Evolutionary conservation across 2,329 filamentous ascomycete species (phyloP).

Genomic region (Aureobasidium sp.): DNA sequence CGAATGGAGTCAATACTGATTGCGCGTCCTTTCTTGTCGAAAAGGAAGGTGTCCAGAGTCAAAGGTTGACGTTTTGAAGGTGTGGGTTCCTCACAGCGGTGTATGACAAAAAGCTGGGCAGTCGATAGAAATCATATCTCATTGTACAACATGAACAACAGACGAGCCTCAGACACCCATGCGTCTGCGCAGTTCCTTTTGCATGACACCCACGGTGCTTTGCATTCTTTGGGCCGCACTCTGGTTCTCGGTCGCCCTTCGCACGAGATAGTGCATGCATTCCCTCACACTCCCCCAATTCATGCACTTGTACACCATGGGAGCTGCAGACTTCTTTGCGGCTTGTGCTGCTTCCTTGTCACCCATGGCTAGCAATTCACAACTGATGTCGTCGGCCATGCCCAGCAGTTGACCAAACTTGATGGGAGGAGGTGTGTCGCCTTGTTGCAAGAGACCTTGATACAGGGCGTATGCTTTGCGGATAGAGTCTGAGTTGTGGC

Average conservation of each 20-base stretch:
- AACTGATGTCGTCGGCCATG: conserved; percentile 26
- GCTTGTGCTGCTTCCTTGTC: background rate
- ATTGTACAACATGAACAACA: background rate
- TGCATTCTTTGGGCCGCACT: conserved; percentile 17
- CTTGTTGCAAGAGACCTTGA: background rate
- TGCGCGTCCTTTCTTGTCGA: background rate
- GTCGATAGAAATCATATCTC: background rate
- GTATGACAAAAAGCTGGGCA: no score
- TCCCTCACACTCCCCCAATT: conserved; percentile 26
- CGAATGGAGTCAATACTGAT: background rate
- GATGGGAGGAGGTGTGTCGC: background rate
- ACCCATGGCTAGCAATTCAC: conserved; percentile 19
- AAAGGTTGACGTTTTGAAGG: no score
- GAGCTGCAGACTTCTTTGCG: conserved; percentile 11
- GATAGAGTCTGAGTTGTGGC: conserved; percentile 22
- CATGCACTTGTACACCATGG: conserved; percentile 24
- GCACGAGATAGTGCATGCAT: conserved; percentile 26
- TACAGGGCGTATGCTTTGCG: conserved; percentile 1
- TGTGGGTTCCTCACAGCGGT: no score
- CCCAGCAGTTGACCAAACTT: conserved; percentile 27
- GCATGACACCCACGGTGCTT: conserved; percentile 2
- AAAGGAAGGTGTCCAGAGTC: no score
- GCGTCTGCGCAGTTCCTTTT: conserved; percentile 4
- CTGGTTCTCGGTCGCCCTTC: conserved; percentile 24
- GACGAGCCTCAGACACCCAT: background rate